phyloP scores from a whole-genome alignment of 1,139 yeast genomes.

The Torulaspora pretoriensis region DNA sequence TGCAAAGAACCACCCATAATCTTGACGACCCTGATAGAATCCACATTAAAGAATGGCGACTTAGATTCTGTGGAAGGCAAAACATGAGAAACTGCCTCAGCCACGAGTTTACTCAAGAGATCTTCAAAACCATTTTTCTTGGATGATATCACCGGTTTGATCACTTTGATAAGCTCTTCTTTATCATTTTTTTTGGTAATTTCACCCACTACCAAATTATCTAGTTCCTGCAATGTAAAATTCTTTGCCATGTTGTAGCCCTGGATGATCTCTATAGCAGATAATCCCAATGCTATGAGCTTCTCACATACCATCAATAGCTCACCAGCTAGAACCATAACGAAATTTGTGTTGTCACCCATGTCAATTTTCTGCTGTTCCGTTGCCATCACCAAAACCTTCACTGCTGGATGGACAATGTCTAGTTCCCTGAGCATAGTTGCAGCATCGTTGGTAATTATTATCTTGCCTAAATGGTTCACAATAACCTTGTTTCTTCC shows the following conservation, averaged over 20 bases:
- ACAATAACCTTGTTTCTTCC: conserved; percentile 96
- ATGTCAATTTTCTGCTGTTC: conserved; percentile 93
- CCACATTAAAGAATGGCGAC: conserved; percentile 68
- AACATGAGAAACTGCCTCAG: conserved; percentile 78
- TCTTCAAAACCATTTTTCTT: conserved; percentile 92
- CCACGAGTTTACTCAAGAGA: conserved; percentile 68
- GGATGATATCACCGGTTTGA: conserved; percentile 84
- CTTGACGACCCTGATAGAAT: conserved; percentile 89
- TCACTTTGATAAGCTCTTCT: conserved; percentile 63
- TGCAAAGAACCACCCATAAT: conserved; percentile 86
- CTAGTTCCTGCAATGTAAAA: conserved; percentile 65
- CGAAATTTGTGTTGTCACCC: conserved; percentile 75
- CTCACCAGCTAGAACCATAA: conserved; percentile 84
- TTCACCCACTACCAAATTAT: conserved; percentile 57
- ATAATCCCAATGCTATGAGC: conserved; percentile 76
- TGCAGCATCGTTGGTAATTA: conserved; percentile 94
- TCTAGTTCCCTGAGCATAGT: conserved; percentile 91
- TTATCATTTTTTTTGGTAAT: conserved; percentile 56
- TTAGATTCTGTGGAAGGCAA: conserved; percentile 58
- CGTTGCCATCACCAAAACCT: conserved; percentile 91
- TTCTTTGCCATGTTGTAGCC: conserved; percentile 83
- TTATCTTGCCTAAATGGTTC: conserved; percentile 74
- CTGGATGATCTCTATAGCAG: conserved; percentile 84
- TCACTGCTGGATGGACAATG: conserved; percentile 96
- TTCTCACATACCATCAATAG: conserved; percentile 79